Evolutionary conservation across 164 flowering plant genomes (phyloP), one percentile per base, ranked within the genome.

Genomic region (Macadamia tetraphylla): DNA sequence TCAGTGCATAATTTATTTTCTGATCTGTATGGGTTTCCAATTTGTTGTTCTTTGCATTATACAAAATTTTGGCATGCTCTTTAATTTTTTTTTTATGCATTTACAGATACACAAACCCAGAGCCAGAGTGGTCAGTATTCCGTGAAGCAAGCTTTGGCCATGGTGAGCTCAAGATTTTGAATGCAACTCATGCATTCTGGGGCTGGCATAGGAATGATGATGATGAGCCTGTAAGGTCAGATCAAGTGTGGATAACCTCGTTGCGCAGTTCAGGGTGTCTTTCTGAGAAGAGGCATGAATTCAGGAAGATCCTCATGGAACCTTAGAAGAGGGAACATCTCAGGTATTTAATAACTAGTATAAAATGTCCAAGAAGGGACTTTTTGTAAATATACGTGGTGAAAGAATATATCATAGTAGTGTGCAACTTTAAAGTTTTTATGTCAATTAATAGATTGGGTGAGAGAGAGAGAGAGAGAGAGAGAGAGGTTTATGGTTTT

Each of bases 61-160:
- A 46, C 7, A 46, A 2, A 35, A 35, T 8, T 55, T 29, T 18
- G 46, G n/a, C 44, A 11, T 61, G 30, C n/a, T 46, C 55, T 14
- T 35, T 15, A 46, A 46, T 17, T 4, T 30, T 59, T 18, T 42
- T 52, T 3, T 31, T 64, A 23, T 66, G 64, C 9, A 58, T 71
- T 71, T 66, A 31, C 86, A 92, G 98, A 77, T 93, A 81, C 68
- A 75, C 61, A 63, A 40, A 87, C 31, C 94, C 97, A 35, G 79
- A 69, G 59, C 99, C 99, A 6, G 86, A 83, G 67, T 91, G 97
- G 96, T 94, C 99, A 12, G 84, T 81, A 6, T 94, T 89, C 80
- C 94, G 93, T 2, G 99, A 94, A 82, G 98, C 99, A 67, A 94
- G 98, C 76, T 94, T 94, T 70, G 99, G 98, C 18, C 99, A 94